Evolutionary conservation across 2,329 filamentous ascomycete species (phyloP).

Genomic region (Zasmidium citrigriseum): DNA sequence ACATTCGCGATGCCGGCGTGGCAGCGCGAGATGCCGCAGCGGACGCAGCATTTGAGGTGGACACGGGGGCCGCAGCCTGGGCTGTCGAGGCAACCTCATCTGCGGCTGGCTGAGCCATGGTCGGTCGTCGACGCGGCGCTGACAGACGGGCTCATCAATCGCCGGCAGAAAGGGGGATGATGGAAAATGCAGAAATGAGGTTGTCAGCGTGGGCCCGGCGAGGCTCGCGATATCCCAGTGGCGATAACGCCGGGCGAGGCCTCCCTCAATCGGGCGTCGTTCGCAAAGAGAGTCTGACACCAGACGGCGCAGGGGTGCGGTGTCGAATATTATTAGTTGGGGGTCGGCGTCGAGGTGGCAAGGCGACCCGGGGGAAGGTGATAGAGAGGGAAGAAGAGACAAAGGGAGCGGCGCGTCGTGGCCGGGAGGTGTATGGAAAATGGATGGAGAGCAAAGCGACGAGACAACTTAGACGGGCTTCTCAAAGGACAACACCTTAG

Average conservation of each 20-base stretch:
- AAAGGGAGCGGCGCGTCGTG: not conserved
- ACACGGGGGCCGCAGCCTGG: constrained; percentile 8
- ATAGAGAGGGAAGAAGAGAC: not conserved
- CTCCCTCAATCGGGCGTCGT: not conserved
- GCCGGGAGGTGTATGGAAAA: not conserved
- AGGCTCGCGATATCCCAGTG: not conserved
- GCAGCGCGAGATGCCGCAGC: constrained; percentile 15
- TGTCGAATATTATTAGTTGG: no score
- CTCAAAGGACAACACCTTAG: no score
- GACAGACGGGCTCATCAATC: constrained; percentile 18
- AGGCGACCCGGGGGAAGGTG: not conserved
- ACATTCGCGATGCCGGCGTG: constrained; percentile 18
- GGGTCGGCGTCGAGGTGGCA: no score
- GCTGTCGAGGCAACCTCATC: constrained; percentile 20
- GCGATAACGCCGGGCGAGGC: constrained; percentile 12
- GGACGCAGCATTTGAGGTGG: constrained; percentile 15
- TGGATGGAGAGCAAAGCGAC: not conserved
- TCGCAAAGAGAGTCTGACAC: not conserved
- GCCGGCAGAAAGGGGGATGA: not conserved
- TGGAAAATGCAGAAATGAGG: not conserved
- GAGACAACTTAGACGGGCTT: not conserved
- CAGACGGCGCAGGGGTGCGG: no score
- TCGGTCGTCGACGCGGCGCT: constrained; percentile 13
- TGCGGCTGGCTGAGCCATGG: constrained; percentile 22
- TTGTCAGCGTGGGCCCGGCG: not conserved